Evolutionary conservation across 2,329 filamentous ascomycete genomes (phyloP).

Genomic region (Fusarium sp.): DNA sequence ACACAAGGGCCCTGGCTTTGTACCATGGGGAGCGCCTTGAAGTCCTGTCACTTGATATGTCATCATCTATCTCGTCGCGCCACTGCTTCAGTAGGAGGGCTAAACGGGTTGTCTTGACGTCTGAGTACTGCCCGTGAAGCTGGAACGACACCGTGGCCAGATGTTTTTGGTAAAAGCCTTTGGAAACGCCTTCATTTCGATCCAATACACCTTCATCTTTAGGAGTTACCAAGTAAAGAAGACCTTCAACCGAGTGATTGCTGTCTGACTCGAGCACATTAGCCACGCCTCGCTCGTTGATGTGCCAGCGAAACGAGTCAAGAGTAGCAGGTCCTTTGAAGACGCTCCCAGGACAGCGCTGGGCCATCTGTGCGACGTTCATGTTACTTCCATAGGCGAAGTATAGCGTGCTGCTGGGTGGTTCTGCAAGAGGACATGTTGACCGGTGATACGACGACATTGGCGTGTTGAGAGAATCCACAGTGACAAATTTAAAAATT

Average conservation of each 20-base stretch:
- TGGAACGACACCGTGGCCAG: neutral
- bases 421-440: neutral
- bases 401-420: neutral
- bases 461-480: neutral
- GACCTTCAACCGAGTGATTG: conserved; percentile 4
- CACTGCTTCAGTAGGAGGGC: conserved; percentile 1
- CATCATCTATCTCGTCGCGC: neutral
- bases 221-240: neutral
- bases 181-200: conserved; percentile 9
- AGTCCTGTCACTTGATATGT: neutral
- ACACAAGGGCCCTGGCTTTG: conserved; percentile 5
- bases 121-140: neutral
- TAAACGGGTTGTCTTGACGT: neutral
- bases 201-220: conserved; percentile 3
- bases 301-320: conserved; percentile 5
- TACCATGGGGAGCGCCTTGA: neutral
- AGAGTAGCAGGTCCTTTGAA: conserved; percentile 16
- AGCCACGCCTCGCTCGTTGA: conserved; percentile 11
- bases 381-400: conserved; percentile 17
- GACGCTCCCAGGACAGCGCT: conserved; percentile 9
- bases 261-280: neutral
- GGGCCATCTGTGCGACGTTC: conserved; percentile 15
- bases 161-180: conserved; percentile 7
- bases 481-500: too few species aligned
- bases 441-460: neutral